Base-by-base conservation (phyloP, 1,284 basidiomycete species). In the Ceratobasidium sp. region DNA sequence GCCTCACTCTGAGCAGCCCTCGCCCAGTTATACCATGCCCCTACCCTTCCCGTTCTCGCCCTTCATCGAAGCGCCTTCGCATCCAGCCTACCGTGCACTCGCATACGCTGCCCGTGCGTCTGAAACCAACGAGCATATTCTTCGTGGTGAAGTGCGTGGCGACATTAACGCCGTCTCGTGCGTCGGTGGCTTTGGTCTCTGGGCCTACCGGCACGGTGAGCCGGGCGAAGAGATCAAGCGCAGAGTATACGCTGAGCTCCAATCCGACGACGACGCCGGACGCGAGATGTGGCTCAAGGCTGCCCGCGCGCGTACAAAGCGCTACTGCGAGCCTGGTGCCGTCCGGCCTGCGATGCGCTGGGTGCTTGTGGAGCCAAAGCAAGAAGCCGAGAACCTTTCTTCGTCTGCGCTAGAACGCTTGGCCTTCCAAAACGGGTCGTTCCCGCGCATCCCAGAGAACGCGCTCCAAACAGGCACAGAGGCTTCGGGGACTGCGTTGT, bases 391-490 rank as follows among this genome's bases (percentile, higher is more conserved):
- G 36, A 67, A 53, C 27, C 53, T 67, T 50, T n/a, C 65, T 36
- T 51, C 50, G 24, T 24, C 65, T 44, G 51, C 33, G 17, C 29
- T 67, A 22, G 65, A 67, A 36, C 65, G 65, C 31, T 33, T 53
- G 3, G 65, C 65, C 51, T 56, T 83, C 36, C 79, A 82, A 53
- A 74, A 76, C 14, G 78, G 78, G 3, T 77, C 76, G 4, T 67
- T 67, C 51, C 65, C 65, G 15, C 73, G 77, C 2, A 74, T 82
- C 14, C 82, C 82, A 11, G 59, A 62, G 14, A 82, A 83, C 63
- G 82, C 81, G 8, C 77, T 83, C 15, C 80, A 81, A 6, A 80
- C 82, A 11, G 82, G 82, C 0, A 77, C 80, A 65, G 82, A 83
- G 66, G 78, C 76, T n/a, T 76, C 79, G 53, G 81, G 80, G 8